Evolutionary conservation across 495 filamentous ascomycete species (phyloP), one percentile per base, ranked within the genome.

Genomic region (Paragyromitra xinjiangensis): DNA sequence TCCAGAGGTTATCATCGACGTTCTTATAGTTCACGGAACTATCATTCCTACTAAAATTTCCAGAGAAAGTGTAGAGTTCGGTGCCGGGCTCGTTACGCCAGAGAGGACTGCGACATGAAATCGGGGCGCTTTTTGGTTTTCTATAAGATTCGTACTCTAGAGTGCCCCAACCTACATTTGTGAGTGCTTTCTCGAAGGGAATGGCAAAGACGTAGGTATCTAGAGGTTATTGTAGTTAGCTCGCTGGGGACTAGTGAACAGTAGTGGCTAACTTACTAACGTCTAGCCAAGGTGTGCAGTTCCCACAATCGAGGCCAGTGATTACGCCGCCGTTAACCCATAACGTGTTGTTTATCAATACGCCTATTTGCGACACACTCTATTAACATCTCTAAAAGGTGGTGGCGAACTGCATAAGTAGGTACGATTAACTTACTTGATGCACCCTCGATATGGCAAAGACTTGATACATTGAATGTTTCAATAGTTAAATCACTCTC

Each of bases 141-240:
- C 22, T n/a, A 14, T 50, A 65, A n/a, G 63, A 42, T 12, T 48
- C 24, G 63, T 48, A 65, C 19, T 50, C n/a, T 22, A 65, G 63
- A 6, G 44, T n/a, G 3, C 3, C 12, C 63, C 40, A 65, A 14
- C 14, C 12, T 11, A 29, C 24, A 2, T 24, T 50, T 9, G 12
- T 14, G 42, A 45, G 19, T 50, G 22, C 2, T 26, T 50, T 12
- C 11, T 48, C 16, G 42, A 65, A 65, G 8, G 63, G 63, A 11
- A 65, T 65, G 63, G 63, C 42, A 50, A 50, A 48, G 19, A 50
- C 63, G 29, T 65, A 65, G 24, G 40, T 65, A 51, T 64, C 62
- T 64, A 26, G 62, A 48, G 44, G 16, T 12, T 45, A 16, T 12
- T 11, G 44, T 9, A 16, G 44, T 3, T 16, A 48, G 11, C 11